Evolutionary conservation across 2,329 filamentous ascomycete genomes (phyloP).

Genomic region (Colletotrichum eremochloae): DNA sequence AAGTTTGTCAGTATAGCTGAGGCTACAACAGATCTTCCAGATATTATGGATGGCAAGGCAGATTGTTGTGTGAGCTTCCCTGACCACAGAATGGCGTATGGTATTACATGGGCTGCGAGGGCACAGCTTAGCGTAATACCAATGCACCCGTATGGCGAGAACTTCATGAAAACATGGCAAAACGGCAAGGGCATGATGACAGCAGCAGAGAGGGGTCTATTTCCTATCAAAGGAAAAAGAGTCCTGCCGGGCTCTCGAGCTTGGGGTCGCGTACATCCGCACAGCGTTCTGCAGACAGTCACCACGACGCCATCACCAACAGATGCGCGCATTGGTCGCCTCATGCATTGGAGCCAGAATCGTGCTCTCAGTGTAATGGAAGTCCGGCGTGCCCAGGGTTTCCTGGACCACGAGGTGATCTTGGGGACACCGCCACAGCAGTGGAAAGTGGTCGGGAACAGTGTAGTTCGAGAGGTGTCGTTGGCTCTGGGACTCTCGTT

Average conservation of each 20-base stretch:
- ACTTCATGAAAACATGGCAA: constrained; percentile 61
- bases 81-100: constrained; percentile 71
- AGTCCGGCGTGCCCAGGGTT: constrained; percentile 76
- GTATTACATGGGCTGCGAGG: constrained; percentile 56
- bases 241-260: constrained; percentile 49
- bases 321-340: constrained; percentile 68
- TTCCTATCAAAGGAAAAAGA: constrained; percentile 48
- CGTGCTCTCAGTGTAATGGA: constrained; percentile 76
- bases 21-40: constrained; percentile 72
- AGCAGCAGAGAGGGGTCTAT: constrained; percentile 55
- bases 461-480: constrained; percentile 77
- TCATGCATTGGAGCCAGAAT: constrained; percentile 76
- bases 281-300: constrained; percentile 72
- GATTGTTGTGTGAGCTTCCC: constrained; percentile 75
- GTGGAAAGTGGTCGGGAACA: constrained; percentile 80
- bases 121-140: constrained; percentile 71
- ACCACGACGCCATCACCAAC: constrained; percentile 64
- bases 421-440: constrained; percentile 69
- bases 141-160: constrained; percentile 66
- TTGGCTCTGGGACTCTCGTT: constrained; percentile 75
- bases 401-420: constrained; percentile 78
- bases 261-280: constrained; percentile 67
- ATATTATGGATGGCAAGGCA: constrained; percentile 71
- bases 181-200: constrained; percentile 55
- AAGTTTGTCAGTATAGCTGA: constrained; percentile 64